Percentiles rank a stretch among this genome's conserved stretches.
Conservation (phyloP, 495 filamentous ascomycete species). For the Platismatia glauca region DNA sequence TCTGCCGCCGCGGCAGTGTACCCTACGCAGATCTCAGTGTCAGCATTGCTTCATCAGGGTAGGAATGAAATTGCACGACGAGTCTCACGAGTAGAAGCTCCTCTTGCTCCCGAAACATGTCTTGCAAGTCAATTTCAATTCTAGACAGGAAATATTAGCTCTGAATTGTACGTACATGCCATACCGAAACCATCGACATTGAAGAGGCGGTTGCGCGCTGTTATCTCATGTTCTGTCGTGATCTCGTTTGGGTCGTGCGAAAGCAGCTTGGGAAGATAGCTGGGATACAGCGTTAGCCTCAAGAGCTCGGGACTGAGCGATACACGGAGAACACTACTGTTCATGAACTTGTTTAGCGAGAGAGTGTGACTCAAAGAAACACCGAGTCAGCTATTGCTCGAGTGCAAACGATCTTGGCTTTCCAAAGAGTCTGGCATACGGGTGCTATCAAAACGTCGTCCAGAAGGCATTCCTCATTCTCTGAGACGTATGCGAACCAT, state of each 20-base stretch:
- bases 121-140: too few relatives aligned
- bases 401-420: background rate
- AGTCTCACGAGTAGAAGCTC: too few relatives aligned
- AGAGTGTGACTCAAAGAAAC: constrained; percentile 25
- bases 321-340: constrained; percentile 21
- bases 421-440: background rate
- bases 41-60: too few relatives aligned
- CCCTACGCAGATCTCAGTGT: too few relatives aligned
- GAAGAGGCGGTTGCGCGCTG: constrained; percentile 35
- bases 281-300: background rate
- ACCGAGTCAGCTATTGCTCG: background rate
- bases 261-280: constrained; percentile 39
- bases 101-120: too few relatives aligned
- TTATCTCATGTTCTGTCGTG: constrained; percentile 30
- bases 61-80: too few relatives aligned
- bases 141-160: too few relatives aligned
- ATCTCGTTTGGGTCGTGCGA: constrained; percentile 31
- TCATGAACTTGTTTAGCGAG: constrained; percentile 40
- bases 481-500: constrained; percentile 24
- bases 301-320: background rate
- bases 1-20: constrained; percentile 8
- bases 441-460: constrained; percentile 29
- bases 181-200: constrained; percentile 38
- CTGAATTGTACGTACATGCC: too few relatives aligned
- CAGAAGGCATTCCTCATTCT: constrained; percentile 26